Evolutionary conservation across 1,284 basidiomycete genomes (phyloP).

Genomic region (Cutaneotrichosporon arboriforme): DNA sequence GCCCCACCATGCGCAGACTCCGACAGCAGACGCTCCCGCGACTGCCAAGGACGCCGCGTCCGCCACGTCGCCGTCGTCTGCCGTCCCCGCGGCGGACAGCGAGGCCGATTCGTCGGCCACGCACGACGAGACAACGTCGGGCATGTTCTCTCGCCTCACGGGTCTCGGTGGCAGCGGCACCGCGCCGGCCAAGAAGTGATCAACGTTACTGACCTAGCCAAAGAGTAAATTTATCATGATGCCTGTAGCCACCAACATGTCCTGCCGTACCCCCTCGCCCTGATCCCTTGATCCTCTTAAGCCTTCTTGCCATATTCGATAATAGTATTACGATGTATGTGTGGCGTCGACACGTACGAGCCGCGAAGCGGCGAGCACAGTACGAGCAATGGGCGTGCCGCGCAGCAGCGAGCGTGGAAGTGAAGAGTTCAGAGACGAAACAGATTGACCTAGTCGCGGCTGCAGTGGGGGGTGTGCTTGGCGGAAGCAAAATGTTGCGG

Average conservation of each 20-base stretch:
- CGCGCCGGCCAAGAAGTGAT: neutral
- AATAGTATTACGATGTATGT: neutral
- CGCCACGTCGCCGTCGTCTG: neutral
- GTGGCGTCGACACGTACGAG: neutral
- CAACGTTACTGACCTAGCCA: neutral
- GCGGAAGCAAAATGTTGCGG: conserved; percentile 3
- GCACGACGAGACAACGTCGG: neutral
- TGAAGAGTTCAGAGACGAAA: neutral
- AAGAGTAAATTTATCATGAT: too few species aligned
- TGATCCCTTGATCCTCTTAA: neutral
- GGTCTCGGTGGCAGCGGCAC: neutral
- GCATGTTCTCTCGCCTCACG: conserved; percentile 4
- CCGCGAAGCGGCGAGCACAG: neutral
- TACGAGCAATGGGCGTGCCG: neutral
- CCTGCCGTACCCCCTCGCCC: neutral
- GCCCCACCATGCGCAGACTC: neutral
- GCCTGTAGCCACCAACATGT: neutral
- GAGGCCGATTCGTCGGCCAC: neutral
- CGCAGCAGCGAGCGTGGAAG: neutral
- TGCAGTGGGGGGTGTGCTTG: too few species aligned
- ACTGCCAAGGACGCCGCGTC: neutral
- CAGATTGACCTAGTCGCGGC: too few species aligned
- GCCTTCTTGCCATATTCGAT: neutral
- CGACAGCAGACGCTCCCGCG: neutral
- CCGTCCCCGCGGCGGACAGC: neutral